A percentile compares a stretch with the other conserved stretches of the same genome.
Evolutionary conservation across 2,329 filamentous ascomycete species (phyloP).

Genomic region (Fusarium sp.): DNA sequence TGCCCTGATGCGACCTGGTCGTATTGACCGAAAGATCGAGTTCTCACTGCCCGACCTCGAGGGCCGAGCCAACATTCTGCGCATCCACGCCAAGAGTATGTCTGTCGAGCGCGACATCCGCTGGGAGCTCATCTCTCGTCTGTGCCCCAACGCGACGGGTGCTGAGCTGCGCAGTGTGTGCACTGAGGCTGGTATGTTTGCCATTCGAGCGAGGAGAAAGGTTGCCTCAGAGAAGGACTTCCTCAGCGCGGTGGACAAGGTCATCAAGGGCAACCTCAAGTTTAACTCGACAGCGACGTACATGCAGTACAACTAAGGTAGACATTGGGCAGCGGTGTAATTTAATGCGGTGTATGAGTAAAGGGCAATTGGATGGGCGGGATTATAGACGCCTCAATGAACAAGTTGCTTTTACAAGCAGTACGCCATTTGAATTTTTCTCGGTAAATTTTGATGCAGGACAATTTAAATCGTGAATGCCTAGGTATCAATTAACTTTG

Average conservation of each 20-base stretch:
- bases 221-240: conserved; percentile 99
- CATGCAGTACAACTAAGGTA: conserved; percentile 94
- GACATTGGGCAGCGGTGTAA: conserved; percentile 40
- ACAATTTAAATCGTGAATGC: background rate
- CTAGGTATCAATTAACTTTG: background rate
- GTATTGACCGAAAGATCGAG: conserved; percentile 99
- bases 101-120: conserved; percentile 98
- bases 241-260: conserved; percentile 97
- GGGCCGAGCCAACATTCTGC: conserved; percentile 95
- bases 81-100: conserved; percentile 99
- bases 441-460: background rate
- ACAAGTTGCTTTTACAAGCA: conserved; percentile 29
- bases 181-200: conserved; percentile 98
- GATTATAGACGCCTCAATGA: conserved; percentile 42
- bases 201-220: conserved; percentile 94
- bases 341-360: conserved; percentile 52
- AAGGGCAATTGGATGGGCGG: conserved; percentile 38
- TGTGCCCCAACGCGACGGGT: conserved; percentile 97
- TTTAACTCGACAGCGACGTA: conserved; percentile 99
- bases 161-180: conserved; percentile 96
- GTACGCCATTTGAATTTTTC: background rate
- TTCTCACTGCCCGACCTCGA: conserved; percentile 98
- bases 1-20: conserved; percentile 95
- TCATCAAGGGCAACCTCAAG: conserved; percentile 99
- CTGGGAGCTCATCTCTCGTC: conserved; percentile 97